Percentiles rank a stretch among this genome's conserved stretches.
Conservation (phyloP, 2,329 filamentous ascomycete genomes). For the Paraconiothyrium brasiliense region DNA sequence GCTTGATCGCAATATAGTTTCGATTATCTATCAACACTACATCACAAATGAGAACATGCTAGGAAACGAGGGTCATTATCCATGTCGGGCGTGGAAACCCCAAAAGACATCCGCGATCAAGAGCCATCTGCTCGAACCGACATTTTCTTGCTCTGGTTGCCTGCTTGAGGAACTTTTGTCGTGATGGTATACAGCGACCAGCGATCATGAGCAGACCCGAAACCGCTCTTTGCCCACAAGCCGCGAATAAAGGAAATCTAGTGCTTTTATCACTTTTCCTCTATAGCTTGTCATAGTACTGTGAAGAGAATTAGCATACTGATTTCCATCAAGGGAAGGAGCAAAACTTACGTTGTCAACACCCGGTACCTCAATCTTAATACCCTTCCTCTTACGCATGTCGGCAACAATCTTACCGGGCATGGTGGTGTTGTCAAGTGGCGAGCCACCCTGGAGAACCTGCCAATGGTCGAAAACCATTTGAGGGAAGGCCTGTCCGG, state of each 20-base stretch:
- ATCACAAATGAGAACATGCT: slow-evolving; percentile 48
- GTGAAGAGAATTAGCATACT: slow-evolving; percentile 54
- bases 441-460: slow-evolving; percentile 90
- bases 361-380: slow-evolving; percentile 94
- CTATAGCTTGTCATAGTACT: slow-evolving; percentile 99
- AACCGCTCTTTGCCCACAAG: slow-evolving; percentile 44
- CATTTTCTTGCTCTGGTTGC: slow-evolving; percentile 48
- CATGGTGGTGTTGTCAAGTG: slow-evolving; percentile 83
- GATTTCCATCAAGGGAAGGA: not conserved
- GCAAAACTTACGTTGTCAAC: slow-evolving; percentile 86
- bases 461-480: slow-evolving; percentile 99
- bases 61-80: slow-evolving; percentile 46
- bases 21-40: slow-evolving; percentile 43
- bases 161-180: slow-evolving; percentile 40
- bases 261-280: slow-evolving; percentile 55
- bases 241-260: slow-evolving; percentile 55
- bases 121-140: slow-evolving; percentile 48
- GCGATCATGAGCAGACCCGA: slow-evolving; percentile 47
- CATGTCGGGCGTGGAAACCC: slow-evolving; percentile 42
- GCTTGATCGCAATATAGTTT: slow-evolving; percentile 41
- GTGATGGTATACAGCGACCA: slow-evolving; percentile 44
- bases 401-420: slow-evolving; percentile 82
- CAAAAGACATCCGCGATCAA: slow-evolving; percentile 37
- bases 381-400: slow-evolving; percentile 99
- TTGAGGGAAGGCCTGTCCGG: slow-evolving; percentile 98